A percentile compares a stretch with the other conserved stretches of the same genome.
Evolutionary conservation across 306 rosid genomes (phyloP).

Genomic region (Mucuna pruriens): DNA sequence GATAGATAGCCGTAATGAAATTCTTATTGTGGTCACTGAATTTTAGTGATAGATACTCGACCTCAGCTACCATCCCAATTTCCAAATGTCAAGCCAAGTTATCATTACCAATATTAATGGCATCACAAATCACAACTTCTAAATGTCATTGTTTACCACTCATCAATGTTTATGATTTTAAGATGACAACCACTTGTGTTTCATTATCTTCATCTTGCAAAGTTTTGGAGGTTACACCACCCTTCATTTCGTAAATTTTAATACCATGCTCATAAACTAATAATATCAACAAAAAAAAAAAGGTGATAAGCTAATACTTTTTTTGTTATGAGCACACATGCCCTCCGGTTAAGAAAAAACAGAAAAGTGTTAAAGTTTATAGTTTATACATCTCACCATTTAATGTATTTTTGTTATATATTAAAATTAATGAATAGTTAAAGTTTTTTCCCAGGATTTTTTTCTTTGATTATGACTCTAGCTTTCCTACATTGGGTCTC

Average conservation of each 20-base stretch:
- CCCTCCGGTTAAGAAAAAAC: too few species aligned
- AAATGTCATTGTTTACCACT: slow-evolving; percentile 21
- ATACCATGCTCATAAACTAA: too few species aligned
- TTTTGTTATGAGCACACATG: too few species aligned
- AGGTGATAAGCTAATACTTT: too few species aligned
- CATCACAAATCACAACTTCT: not conserved
- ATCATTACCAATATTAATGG: not conserved
- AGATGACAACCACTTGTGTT: not conserved
- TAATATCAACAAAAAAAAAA: too few species aligned
- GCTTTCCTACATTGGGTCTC: not conserved
- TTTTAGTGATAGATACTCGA: slow-evolving; percentile 23
- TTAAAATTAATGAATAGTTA: too few species aligned
- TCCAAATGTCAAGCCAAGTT: not conserved
- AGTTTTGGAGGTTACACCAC: not conserved
- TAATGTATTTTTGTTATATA: too few species aligned
- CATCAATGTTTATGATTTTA: not conserved
- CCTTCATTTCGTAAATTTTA: not conserved
- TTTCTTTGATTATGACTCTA: not conserved
- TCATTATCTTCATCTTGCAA: slow-evolving; percentile 11
- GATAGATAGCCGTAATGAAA: not conserved
- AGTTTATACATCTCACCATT: too few species aligned
- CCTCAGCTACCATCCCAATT: not conserved
- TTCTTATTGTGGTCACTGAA: not conserved
- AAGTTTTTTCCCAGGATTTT: too few species aligned
- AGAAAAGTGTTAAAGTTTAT: too few species aligned